Conservation (phyloP, 2,329 filamentous ascomycete genomes). For the Lecanicillium sp. region DNA sequence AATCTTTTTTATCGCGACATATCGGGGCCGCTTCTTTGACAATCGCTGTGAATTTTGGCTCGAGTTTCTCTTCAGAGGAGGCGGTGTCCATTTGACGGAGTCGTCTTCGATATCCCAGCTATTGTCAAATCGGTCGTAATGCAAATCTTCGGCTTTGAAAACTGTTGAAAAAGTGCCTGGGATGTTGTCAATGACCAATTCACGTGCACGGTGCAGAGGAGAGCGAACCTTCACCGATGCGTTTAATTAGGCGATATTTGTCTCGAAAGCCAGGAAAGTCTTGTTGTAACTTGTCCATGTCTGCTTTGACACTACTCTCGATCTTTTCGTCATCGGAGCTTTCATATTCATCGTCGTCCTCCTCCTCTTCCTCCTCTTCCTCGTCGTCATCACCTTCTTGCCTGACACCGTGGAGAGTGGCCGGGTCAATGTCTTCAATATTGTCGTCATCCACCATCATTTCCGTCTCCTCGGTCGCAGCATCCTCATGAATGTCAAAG, state of each 20-base stretch:
- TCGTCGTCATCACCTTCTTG: slow-evolving; percentile 19
- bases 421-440: slow-evolving; percentile 18
- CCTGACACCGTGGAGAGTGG: slow-evolving; percentile 18
- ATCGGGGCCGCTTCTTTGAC: slow-evolving; percentile 47
- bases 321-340: slow-evolving; percentile 54
- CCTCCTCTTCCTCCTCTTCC: slow-evolving; percentile 28
- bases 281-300: slow-evolving; percentile 78
- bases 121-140: slow-evolving; percentile 77
- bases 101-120: slow-evolving; percentile 74
- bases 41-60: slow-evolving; percentile 27
- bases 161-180: slow-evolving; percentile 97
- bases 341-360: slow-evolving; percentile 32
- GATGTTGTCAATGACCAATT: slow-evolving; percentile 9
- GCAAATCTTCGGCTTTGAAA: slow-evolving; percentile 93
- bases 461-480: slow-evolving; percentile 40
- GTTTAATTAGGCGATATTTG: slow-evolving; percentile 85
- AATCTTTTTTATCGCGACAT: slow-evolving; percentile 97
- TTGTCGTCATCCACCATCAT: slow-evolving; percentile 37
- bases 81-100: slow-evolving; percentile 60
- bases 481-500: slow-evolving; percentile 44
- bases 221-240: slow-evolving; percentile 81
- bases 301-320: slow-evolving; percentile 64
- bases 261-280: slow-evolving; percentile 78
- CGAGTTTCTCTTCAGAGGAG: slow-evolving; percentile 48
- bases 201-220: background rate